These are phyloP conservation scores for Mucor sp. DNA, from an alignment of 371 early-diverging fungal genomes.

Conservation along the genomic window DNA sequence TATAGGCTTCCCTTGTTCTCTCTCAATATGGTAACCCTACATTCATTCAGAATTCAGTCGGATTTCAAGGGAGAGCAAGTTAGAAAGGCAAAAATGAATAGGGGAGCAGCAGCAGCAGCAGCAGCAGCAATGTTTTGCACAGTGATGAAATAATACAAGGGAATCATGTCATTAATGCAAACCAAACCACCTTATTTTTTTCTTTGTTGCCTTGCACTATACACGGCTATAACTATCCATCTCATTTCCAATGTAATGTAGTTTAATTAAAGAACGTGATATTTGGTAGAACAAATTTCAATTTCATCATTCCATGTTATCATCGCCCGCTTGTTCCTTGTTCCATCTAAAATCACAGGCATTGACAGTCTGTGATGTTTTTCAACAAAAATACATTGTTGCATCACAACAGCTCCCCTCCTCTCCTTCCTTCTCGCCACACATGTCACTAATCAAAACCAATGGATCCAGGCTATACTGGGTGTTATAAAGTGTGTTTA, in stretches of 20 bases:
- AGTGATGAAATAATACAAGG: too few species aligned
- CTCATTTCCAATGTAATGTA: neutral
- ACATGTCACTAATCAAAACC: neutral
- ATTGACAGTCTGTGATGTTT: too few species aligned
- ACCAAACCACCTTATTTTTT: neutral
- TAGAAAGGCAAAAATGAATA: neutral
- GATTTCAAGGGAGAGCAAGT: neutral
- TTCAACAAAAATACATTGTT: too few species aligned
- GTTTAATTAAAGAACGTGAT: constrained; percentile 1
- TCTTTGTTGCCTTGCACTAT: neutral
- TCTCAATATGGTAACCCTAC: neutral
- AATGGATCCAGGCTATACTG: neutral
- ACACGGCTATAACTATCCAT: too few species aligned
- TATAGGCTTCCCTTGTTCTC: neutral
- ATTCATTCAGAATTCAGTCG: neutral
- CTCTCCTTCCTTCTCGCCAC: too few species aligned
- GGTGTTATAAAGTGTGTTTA: neutral
- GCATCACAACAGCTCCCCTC: too few species aligned
- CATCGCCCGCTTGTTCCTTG: too few species aligned
- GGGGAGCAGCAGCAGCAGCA: neutral
- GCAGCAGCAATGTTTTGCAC: neutral
- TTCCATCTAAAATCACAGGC: too few species aligned
- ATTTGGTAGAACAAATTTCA: neutral
- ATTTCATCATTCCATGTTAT: neutral
- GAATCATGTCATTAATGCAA: neutral